A percentile compares a stretch with the other conserved stretches of the same genome.
Evolutionary conservation across 2,329 filamentous ascomycete species (phyloP).

Genomic region (Neonectria neomacrospora): DNA sequence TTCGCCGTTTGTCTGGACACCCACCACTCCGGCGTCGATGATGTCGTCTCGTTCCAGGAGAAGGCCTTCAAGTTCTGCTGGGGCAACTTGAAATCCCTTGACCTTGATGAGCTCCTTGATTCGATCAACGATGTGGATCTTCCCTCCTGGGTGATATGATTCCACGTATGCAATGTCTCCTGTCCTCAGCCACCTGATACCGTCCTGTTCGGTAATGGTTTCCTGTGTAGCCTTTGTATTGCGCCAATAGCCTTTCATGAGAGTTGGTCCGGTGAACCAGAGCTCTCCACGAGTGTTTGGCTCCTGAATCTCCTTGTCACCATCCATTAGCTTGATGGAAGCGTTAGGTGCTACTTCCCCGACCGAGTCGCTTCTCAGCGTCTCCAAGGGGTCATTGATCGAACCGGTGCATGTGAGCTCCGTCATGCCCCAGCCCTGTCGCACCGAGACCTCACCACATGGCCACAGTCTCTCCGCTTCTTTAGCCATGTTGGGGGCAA

Average conservation of each 20-base stretch:
- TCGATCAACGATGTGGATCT: slow-evolving; percentile 75
- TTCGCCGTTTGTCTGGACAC: slow-evolving; percentile 53
- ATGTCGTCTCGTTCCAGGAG: slow-evolving; percentile 76
- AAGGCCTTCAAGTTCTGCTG: slow-evolving; percentile 79
- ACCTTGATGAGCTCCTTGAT: slow-evolving; percentile 73
- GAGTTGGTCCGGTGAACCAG: slow-evolving; percentile 75
- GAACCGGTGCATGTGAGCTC: slow-evolving; percentile 79
- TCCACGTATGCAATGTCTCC: slow-evolving; percentile 78
- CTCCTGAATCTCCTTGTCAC: slow-evolving; percentile 62
- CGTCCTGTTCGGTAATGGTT: slow-evolving; percentile 61
- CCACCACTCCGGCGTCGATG: slow-evolving; percentile 74
- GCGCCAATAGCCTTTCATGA: slow-evolving; percentile 82
- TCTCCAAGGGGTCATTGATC: slow-evolving; percentile 74
- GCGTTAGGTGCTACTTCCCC: slow-evolving; percentile 50
- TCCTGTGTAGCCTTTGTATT: slow-evolving; percentile 74
- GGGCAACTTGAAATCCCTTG: slow-evolving; percentile 80
- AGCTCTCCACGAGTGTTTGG: slow-evolving; percentile 72
- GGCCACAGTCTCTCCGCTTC: slow-evolving; percentile 63
- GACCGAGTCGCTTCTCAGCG: slow-evolving; percentile 18
- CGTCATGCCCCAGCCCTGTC: slow-evolving; percentile 90
- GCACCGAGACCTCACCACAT: slow-evolving; percentile 48
- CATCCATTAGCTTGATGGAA: slow-evolving; percentile 72
- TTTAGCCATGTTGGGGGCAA: slow-evolving; percentile 61
- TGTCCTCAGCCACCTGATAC: slow-evolving; percentile 75
- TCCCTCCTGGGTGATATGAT: slow-evolving; percentile 59